These are phyloP conservation scores for Fusarium foetens DNA, from an alignment of 2,329 filamentous ascomycete genomes.

Conservation along the genomic window DNA sequence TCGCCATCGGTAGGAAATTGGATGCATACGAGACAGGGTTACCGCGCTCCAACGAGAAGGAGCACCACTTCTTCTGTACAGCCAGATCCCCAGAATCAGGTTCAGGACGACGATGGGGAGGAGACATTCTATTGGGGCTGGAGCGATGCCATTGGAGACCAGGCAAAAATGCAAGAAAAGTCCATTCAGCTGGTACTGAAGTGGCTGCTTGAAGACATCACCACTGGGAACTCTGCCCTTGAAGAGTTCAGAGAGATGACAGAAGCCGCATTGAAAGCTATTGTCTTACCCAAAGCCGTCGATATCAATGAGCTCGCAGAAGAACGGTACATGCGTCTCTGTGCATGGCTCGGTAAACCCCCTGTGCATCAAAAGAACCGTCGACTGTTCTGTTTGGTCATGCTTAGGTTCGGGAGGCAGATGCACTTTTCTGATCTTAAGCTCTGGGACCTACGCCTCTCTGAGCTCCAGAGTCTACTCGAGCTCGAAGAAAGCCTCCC, in stretches of 20 bases:
- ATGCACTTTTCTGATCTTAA: neutral
- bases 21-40: neutral
- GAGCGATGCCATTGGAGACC: neutral
- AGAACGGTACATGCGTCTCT: neutral
- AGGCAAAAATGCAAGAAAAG: neutral
- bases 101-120: neutral
- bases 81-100: neutral
- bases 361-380: neutral
- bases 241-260: neutral
- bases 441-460: neutral
- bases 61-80: neutral
- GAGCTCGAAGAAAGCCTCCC: neutral
- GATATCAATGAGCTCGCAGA: neutral
- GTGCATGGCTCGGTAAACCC: neutral
- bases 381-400: neutral
- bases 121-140: neutral
- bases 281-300: neutral
- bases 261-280: neutral
- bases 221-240: neutral
- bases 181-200: neutral
- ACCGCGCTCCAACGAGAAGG: fast-evolving
- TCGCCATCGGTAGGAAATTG: neutral
- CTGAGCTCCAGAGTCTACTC: neutral
- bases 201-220: neutral
- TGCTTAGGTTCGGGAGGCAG: neutral